Evolutionary conservation across 768 basidiomycete species (phyloP), one percentile per base, ranked within the genome.

Genomic region (Boletus subparvulus): DNA sequence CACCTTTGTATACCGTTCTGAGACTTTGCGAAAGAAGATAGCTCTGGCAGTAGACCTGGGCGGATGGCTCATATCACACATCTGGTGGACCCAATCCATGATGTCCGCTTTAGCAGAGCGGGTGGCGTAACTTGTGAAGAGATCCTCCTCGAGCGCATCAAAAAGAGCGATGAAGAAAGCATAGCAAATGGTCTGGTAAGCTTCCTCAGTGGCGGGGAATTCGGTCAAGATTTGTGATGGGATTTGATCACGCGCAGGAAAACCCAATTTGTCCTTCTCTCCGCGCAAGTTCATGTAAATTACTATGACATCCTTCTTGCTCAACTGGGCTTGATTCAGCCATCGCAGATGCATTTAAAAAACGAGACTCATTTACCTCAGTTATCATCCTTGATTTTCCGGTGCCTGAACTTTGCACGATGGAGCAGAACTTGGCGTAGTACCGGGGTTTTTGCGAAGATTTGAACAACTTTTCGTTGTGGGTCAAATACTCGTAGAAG

Each of bases 401-500:
- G 0, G 63, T 65, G 0, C 59, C 62, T 2, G 58, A 64, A 9
- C 62, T 64, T 11, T 64, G 62, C 2, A 60, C 43, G 2, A 60
- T 24, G 3, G 58, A 36, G 35, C 35, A 36, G 14, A 36, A 36
- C 35, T 35, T 62, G 39, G 62, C 56, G 8, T 55, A 61, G 24
- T 61, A 48, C 26, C 10, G 5, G 1, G 37, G 44, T 12, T 11
- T 4, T 2, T 14, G 3, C 16, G 6, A 14, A 0, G 13, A 42
- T 19, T 36, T 36, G 47, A 63, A 63, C 6, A 55, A 17, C 3
- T 35, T 35, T 26, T 65, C 54, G 42, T 62, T 58, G 11, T 17
- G 42, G n/a, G 43, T 42, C 28, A 66, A 44, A 43, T 64, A 66
- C 33, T 66, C 58, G 30, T 57, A 60, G 37, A 67, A 62, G 4